A percentile compares a stretch with the other conserved stretches of the same genome.
Evolutionary conservation across 1,284 basidiomycete species (phyloP).

Genomic region (Porphyrellus sp.): DNA sequence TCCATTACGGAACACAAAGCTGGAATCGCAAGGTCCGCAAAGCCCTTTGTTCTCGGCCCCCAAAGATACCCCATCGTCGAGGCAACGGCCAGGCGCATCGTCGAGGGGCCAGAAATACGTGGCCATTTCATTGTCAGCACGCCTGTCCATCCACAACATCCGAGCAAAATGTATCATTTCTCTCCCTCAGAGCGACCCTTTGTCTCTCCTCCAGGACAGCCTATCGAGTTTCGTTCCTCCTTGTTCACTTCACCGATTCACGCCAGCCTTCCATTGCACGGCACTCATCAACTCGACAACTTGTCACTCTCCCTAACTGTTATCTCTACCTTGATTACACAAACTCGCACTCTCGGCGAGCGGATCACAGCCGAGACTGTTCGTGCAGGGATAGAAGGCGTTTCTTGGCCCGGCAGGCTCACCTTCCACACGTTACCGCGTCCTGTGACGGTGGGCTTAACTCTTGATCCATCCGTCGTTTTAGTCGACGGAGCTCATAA

Average conservation of each 20-base stretch:
- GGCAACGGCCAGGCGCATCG: constrained; percentile 40
- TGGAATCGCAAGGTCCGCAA: constrained; percentile 69
- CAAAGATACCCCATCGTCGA: constrained; percentile 61
- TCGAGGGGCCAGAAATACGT: constrained; percentile 36
- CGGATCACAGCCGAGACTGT: constrained; percentile 30
- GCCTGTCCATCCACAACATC: constrained; percentile 21
- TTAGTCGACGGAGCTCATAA: constrained; percentile 97
- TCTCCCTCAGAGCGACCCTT: constrained; percentile 37
- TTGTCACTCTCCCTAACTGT: constrained; percentile 67
- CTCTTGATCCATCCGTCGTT: constrained; percentile 40
- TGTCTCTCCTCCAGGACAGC: constrained; percentile 41
- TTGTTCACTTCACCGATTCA: constrained; percentile 40
- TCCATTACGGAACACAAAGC: constrained; percentile 85
- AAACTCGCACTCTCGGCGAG: constrained; percentile 30
- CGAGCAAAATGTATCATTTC: constrained; percentile 35
- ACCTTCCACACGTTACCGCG: constrained; percentile 58
- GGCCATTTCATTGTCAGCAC: constrained; percentile 41
- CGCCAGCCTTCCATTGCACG: constrained; percentile 62
- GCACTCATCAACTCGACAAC: constrained; percentile 82
- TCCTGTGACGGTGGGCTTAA: constrained; percentile 18
- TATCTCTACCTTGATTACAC: constrained; percentile 58
- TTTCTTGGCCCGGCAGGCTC: constrained; percentile 82
- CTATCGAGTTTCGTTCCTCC: constrained; percentile 42
- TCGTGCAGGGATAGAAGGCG: constrained; percentile 52
- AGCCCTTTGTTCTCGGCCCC: constrained; percentile 71